phyloP scores from a whole-genome alignment of 1,284 basidiomycete genomes.

The Ustilago cynodontis region DNA sequence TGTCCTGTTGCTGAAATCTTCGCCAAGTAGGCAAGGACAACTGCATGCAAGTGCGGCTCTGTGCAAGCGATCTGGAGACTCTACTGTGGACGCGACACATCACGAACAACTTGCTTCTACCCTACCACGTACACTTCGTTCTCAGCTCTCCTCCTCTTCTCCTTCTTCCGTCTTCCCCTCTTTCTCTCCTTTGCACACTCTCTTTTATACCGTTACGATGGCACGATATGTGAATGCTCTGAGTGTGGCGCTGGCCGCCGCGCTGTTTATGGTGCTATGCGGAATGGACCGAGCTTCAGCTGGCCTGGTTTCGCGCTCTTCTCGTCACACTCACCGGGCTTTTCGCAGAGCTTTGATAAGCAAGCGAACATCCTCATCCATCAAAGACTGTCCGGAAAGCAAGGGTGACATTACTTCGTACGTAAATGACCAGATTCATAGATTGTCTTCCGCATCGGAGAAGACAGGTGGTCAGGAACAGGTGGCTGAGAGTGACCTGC shows the following conservation, averaged over 20 bases:
- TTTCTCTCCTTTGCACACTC: neutral
- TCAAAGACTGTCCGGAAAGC: slow-evolving; percentile 6
- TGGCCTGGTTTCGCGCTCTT: neutral
- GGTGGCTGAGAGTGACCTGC: slow-evolving; percentile 2
- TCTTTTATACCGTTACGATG: slow-evolving; percentile 15
- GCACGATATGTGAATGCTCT: neutral
- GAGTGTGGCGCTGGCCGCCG: slow-evolving; percentile 44
- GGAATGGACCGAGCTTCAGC: slow-evolving; percentile 1
- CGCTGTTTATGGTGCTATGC: slow-evolving; percentile 1
- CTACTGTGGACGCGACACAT: too few species aligned
- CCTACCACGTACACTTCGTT: neutral
- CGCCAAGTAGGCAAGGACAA: too few species aligned
- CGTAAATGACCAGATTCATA: slow-evolving; percentile 19
- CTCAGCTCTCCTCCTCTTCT: too few species aligned
- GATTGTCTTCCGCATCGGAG: slow-evolving; percentile 17
- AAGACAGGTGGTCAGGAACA: slow-evolving; percentile 16
- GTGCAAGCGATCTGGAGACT: too few species aligned
- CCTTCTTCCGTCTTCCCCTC: neutral
- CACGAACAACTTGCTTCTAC: neutral
- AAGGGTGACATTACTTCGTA: neutral
- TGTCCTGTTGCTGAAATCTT: too few species aligned
- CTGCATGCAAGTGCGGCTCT: too few species aligned
- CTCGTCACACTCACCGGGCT: slow-evolving; percentile 7
- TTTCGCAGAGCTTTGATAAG: slow-evolving; percentile 4
- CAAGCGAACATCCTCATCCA: slow-evolving; percentile 1